Evolutionary conservation across 306 rosid genomes (phyloP).

Genomic region (Sphenostylis stenocarpa): DNA sequence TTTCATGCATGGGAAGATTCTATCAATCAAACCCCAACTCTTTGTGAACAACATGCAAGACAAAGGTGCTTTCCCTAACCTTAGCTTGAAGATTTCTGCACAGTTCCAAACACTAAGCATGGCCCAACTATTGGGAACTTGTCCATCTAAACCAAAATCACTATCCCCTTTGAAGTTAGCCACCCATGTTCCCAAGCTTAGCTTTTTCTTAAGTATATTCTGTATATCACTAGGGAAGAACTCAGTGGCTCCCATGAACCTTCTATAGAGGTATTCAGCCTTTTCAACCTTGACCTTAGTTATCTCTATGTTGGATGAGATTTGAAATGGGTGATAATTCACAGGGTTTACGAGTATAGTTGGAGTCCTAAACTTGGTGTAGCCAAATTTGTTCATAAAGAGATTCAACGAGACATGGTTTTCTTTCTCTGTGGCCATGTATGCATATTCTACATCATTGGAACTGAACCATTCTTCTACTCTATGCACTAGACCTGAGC

Average conservation of each 20-base stretch:
- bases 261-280: constrained; percentile 37
- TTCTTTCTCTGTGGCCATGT: constrained; percentile 79
- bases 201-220: constrained; percentile 51
- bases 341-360: constrained; percentile 72
- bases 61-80: constrained; percentile 69
- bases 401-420: constrained; percentile 66
- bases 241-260: constrained; percentile 59
- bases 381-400: constrained; percentile 43
- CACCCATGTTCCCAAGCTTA: constrained; percentile 78
- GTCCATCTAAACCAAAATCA: constrained; percentile 17
- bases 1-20: constrained; percentile 64
- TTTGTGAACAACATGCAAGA: constrained; percentile 57
- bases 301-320: background rate
- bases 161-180: constrained; percentile 53
- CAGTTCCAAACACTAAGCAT: constrained; percentile 82
- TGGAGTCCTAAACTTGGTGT: constrained; percentile 62
- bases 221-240: constrained; percentile 72
- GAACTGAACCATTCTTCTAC: constrained; percentile 69
- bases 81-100: constrained; percentile 62
- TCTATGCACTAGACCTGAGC: constrained; percentile 48
- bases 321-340: background rate
- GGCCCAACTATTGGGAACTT: constrained; percentile 53
- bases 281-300: background rate
- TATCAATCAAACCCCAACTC: constrained; percentile 52
- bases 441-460: constrained; percentile 64